A percentile compares a stretch with the other conserved stretches of the same genome.
These are phyloP conservation scores for Cercophora scortea DNA, from an alignment of 495 filamentous ascomycete species.

Conservation along the genomic window DNA sequence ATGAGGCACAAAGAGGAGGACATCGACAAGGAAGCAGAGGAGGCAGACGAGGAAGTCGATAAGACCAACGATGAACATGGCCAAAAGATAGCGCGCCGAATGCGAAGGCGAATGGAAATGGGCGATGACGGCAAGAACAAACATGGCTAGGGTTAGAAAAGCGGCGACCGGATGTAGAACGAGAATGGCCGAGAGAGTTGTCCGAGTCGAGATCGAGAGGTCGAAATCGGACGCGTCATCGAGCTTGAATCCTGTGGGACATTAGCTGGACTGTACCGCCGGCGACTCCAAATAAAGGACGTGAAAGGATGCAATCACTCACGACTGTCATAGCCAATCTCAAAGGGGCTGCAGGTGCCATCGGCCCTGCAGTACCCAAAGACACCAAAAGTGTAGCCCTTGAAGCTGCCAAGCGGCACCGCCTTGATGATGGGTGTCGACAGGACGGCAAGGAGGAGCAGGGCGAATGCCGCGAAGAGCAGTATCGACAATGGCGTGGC, in stretches of 20 bases:
- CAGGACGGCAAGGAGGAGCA: slow-evolving; percentile 79
- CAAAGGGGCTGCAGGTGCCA: slow-evolving; percentile 55
- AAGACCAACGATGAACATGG: slow-evolving; percentile 75
- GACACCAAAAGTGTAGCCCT: slow-evolving; percentile 78
- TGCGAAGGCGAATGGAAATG: slow-evolving; percentile 91
- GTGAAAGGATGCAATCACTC: slow-evolving; percentile 25
- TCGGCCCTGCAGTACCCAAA: slow-evolving; percentile 74
- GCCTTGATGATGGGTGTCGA: slow-evolving; percentile 86
- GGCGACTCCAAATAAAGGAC: too few species aligned
- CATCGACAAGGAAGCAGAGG: slow-evolving; percentile 86
- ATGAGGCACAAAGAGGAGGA: slow-evolving; percentile 94
- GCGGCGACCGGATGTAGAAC: slow-evolving; percentile 91
- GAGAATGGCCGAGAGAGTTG: slow-evolving; percentile 82
- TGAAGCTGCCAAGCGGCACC: slow-evolving; percentile 72
- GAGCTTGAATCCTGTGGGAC: neutral
- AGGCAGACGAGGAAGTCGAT: slow-evolving; percentile 78
- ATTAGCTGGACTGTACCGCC: too few species aligned
- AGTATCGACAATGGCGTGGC: slow-evolving; percentile 87
- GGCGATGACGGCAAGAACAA: slow-evolving; percentile 68
- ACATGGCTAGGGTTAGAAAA: slow-evolving; percentile 74
- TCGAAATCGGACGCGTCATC: slow-evolving; percentile 52
- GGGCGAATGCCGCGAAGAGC: slow-evolving; percentile 75
- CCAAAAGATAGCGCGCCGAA: slow-evolving; percentile 80
- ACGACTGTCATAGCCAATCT: slow-evolving; percentile 84
- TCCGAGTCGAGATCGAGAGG: slow-evolving; percentile 63